Evolutionary conservation across 345 rosid genomes (phyloP), one percentile per base, ranked within the genome.

Genomic region (Citrus reticulata): DNA sequence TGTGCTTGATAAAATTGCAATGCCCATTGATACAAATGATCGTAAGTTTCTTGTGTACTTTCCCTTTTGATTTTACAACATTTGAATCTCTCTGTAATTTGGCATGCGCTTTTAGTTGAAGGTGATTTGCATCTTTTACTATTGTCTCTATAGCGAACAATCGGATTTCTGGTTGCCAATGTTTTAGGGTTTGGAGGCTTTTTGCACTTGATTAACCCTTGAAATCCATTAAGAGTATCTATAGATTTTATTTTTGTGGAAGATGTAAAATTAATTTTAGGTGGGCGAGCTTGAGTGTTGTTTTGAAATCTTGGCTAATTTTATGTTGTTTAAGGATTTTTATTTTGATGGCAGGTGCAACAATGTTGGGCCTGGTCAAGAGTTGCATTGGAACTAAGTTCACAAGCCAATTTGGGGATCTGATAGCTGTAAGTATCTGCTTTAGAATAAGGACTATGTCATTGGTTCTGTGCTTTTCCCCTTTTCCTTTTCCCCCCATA

Each of bases 321-420:
- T 11, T 66, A 19, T 34, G 14, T 64, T 42, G n/a, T 29, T 64
- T 64, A 65, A 37, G 32, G 2, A 20, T 1, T 76, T 76, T 42
- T 7, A n/a, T 42, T 17, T 58, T 19, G 32, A 25, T 86, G 64
- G 66, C 88, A 92, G 95, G 95, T 87, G 86, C 85, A 72, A 80
- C 83, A 70, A 84, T 92, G 89, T 82, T 95, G 83, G 91, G 94
- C 64, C 79, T 95, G 49, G 95, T 95, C 58, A 92, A 95, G 88
- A 95, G 98, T 84, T 90, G 97, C 81, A 92, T 93, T 72, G 97
- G 98, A 13, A 95, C 99, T 72, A 95, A 95, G 88, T 94, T 95
- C 85, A 95, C 98, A 9, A 86, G 99, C 84, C 97, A 95, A 77
- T 95, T 93, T 84, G 99, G 98, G 17, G 93, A 95, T 83, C 85